Evolutionary conservation across 2,329 filamentous ascomycete genomes (phyloP), one percentile per base, ranked within the genome.

Genomic region (Cadophora malorum): DNA sequence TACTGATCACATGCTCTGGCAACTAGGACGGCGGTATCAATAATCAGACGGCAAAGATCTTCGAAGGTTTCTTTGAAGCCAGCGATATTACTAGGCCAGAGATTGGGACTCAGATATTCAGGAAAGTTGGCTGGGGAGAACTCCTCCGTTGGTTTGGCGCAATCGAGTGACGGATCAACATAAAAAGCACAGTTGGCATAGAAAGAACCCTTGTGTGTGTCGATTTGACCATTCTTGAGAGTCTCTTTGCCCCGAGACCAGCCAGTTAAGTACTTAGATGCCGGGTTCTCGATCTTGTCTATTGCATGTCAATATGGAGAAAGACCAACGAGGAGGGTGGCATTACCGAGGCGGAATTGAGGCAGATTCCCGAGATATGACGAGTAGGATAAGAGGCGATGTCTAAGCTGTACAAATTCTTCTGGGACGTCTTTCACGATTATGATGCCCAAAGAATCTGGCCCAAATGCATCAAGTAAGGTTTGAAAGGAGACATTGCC

Each of bases 1-100:
- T 93, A 98, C 65, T 85, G 86, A 81, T 97, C 95, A 79, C 95
- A 97, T 3, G 92, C 93, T n/a, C 89, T 83, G 1, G 96, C 96
- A 6, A 99, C 96, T 9, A 98, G 84, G 3, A 91, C 91, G 0
- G 93, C 96, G 0, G 91, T 91, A 75, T 97, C 93, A 72, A 98
- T 97, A 75, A 98, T 93, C 70, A 98, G 81, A 0, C 83, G 83
- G 79, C 94, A 97, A 35, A 98, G 85, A 49, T 87, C 83, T 72
- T 95, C 90, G 69, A 97, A 87, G 0, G 88, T 88, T 47, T 83
- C 79, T 68, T 87, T 86, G 81, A 97, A 97, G 0, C 91, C 91
- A 0, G 93, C 92, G 1, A 98, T 83, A 60, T 90, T 84, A 0
- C 83, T 79, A 0, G 95, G 96, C 96, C 96, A 99, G 67, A 97